Evolutionary conservation across 1,284 basidiomycete species (phyloP).

Genomic region (Ceratobasidium sp.): DNA sequence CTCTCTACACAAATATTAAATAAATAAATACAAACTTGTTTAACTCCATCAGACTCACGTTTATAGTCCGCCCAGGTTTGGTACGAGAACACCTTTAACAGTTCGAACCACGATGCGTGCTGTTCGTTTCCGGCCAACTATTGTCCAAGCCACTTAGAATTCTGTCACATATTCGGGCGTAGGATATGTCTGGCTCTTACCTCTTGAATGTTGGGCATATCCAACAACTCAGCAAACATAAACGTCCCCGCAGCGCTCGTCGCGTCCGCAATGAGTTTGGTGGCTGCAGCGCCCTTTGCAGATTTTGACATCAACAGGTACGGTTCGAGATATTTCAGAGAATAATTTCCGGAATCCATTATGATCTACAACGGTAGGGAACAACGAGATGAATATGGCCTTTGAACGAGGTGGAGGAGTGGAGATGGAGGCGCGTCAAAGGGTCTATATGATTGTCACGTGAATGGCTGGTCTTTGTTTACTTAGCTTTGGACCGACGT

Average conservation of each 20-base stretch:
- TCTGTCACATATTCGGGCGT: neutral
- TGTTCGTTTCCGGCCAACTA: slow-evolving; percentile 77
- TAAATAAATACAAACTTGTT: neutral
- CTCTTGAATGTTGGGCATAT: slow-evolving; percentile 85
- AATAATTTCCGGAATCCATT: slow-evolving; percentile 27
- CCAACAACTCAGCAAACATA: slow-evolving; percentile 89
- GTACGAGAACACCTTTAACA: slow-evolving; percentile 91
- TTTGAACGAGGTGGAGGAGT: slow-evolving; percentile 51
- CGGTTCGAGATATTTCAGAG: slow-evolving; percentile 71
- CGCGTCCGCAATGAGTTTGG: slow-evolving; percentile 87
- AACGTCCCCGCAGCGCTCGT: slow-evolving; percentile 90
- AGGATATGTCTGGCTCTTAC: slow-evolving; percentile 60
- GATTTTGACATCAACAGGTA: slow-evolving; percentile 91
- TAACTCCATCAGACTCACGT: slow-evolving; percentile 53
- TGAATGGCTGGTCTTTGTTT: neutral
- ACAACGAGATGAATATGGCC: neutral
- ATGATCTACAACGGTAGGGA: slow-evolving; percentile 24
- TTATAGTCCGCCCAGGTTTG: slow-evolving; percentile 87
- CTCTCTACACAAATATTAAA: slow-evolving; percentile 63
- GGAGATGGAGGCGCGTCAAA: slow-evolving; percentile 56
- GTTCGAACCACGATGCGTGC: slow-evolving; percentile 68
- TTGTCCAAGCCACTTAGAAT: slow-evolving; percentile 18
- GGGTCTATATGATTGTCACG: slow-evolving; percentile 56
- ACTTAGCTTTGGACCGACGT: no score
- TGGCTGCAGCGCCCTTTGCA: slow-evolving; percentile 90